These are phyloP conservation scores for Gloeostereum incarnatum DNA, from an alignment of 768 basidiomycete genomes.

Conservation along the genomic window DNA sequence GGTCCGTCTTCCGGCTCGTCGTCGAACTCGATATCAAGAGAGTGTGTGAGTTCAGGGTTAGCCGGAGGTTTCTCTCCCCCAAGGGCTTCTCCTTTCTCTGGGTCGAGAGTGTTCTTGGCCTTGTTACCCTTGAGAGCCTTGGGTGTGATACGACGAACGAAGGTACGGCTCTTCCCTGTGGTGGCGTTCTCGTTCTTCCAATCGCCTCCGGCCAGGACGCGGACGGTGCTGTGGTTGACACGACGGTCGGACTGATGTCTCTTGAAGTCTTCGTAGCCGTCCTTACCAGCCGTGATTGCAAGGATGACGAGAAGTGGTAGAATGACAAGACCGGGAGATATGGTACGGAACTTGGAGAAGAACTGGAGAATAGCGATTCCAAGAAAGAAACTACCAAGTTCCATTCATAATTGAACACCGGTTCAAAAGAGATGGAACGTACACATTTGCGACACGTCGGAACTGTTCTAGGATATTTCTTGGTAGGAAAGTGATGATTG, in stretches of 20 bases:
- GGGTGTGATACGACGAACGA: constrained; percentile 51
- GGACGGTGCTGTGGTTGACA: constrained; percentile 70
- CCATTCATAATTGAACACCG: not conserved
- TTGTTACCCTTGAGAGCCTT: constrained; percentile 13
- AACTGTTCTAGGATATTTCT: constrained; percentile 66
- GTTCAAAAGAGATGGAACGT: not conserved
- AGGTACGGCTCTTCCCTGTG: constrained; percentile 67
- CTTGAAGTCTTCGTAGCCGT: constrained; percentile 95
- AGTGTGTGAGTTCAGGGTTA: not conserved
- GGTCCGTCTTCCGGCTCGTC: constrained; percentile 25
- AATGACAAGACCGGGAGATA: constrained; percentile 88
- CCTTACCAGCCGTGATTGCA: constrained; percentile 81
- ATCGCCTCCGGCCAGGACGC: constrained; percentile 55
- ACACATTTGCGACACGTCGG: constrained; percentile 39
- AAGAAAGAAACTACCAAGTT: constrained; percentile 60
- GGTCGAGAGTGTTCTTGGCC: constrained; percentile 13
- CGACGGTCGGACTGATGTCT: constrained; percentile 89
- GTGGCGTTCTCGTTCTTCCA: constrained; percentile 72
- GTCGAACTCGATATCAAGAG: constrained; percentile 33
- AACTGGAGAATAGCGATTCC: constrained; percentile 94
- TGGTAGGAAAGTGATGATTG: constrained; percentile 56
- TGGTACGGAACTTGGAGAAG: constrained; percentile 88
- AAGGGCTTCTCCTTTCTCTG: not conserved
- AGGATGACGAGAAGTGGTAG: constrained; percentile 85
- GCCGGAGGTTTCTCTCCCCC: not conserved